Conservation (phyloP, 495 filamentous ascomycete genomes). For the Neurospora sublineolata region DNA sequence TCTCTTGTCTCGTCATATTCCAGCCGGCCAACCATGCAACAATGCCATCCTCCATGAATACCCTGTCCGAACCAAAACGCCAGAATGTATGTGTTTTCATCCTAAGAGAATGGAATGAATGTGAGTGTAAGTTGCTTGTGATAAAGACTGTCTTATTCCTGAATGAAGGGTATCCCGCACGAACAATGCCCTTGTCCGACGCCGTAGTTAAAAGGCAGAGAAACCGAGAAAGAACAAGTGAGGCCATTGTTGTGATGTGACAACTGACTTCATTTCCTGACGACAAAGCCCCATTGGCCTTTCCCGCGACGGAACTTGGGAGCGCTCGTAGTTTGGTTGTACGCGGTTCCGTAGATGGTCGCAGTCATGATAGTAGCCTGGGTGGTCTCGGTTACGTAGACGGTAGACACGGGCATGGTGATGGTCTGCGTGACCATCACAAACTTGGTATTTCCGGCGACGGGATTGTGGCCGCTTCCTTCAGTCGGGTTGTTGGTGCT, state of each 20-base stretch:
- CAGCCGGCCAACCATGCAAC: background rate
- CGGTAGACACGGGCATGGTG: conserved; percentile 10
- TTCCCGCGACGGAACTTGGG: background rate
- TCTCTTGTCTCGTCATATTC: background rate
- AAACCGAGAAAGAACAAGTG: background rate
- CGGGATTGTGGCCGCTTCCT: background rate
- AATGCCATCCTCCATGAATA: background rate
- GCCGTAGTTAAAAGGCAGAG: background rate
- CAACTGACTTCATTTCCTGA: background rate
- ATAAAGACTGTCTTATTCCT: background rate
- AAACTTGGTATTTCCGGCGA: background rate
- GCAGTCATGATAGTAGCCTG: background rate
- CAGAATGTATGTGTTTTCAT: background rate
- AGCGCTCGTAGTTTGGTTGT: background rate
- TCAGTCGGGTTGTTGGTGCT: background rate
- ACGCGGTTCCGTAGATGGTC: background rate
- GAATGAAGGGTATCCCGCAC: background rate
- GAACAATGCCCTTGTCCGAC: background rate
- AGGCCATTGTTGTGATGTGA: background rate
- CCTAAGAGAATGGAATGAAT: background rate
- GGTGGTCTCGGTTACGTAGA: conserved; percentile 7
- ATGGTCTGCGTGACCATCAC: conserved; percentile 13
- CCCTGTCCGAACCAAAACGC: background rate
- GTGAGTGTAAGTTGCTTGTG: background rate
- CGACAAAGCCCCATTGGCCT: background rate